Evolutionary conservation across 768 basidiomycete genomes (phyloP), one percentile per base, ranked within the genome.

Genomic region (Sarcodon sp.): DNA sequence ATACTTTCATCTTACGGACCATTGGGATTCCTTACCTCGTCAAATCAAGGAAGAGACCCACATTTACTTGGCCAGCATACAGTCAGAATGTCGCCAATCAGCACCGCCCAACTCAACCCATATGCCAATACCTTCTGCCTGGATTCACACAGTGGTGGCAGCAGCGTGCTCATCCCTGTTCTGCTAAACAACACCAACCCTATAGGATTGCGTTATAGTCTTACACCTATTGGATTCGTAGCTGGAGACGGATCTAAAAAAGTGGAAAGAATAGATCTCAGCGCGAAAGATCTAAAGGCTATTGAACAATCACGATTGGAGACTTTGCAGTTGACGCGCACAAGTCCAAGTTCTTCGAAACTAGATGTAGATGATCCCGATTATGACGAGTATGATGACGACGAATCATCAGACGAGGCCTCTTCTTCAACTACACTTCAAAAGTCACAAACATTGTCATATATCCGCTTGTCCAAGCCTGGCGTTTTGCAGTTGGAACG

Each of bases 141-240:
- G 15, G 69, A 83, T 1, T 61, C 70, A 8, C 65, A 72, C 8
- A 27, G 21, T 4, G 21, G 21, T 27, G 63, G 66, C 6, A 69
- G 71, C 46, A 67, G 68, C 39, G 75, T 86, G 32, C 73, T 89
- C 47, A 67, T 96, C 43, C 93, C 93, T 1, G 65, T 96, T 33
- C 71, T 93, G 41, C 74, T 96, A 61, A 96, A 97, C 67, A 93
- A 94, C 64, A 91, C 93, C 7, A 72, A 71, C n/a, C 75, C 88
- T 4, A 69, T 71, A 10, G 71, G 73, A 46, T 65, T 96, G 45
- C 75, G 71, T 48, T 96, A 93, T 59, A 80, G 80, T 3, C 62
- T 91, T 7, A 74, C 78, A 1, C 79, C 87, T 1, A 71, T 92
- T 21, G 79, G 69, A 8, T 15, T 16, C 15, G 13, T 41, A 7